phyloP scores from a whole-genome alignment of 2,329 filamentous ascomycete species.

The Cylindrodendrum hubeiense region DNA sequence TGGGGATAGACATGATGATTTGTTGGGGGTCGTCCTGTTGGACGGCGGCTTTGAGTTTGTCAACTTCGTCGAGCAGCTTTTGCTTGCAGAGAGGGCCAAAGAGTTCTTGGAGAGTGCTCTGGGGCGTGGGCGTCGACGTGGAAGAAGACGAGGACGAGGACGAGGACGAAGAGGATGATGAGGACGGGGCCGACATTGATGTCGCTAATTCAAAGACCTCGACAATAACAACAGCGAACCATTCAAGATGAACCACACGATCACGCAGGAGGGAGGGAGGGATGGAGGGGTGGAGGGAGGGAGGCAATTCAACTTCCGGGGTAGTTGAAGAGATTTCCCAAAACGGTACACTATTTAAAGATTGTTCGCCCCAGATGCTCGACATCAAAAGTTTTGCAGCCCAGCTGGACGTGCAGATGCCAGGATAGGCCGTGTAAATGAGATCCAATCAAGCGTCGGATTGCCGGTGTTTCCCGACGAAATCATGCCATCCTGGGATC shows the following conservation, averaged over 20 bases:
- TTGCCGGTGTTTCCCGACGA: slow-evolving; percentile 43
- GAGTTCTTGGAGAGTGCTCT: slow-evolving; percentile 39
- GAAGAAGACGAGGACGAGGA: slow-evolving; percentile 28
- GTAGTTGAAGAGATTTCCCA: slow-evolving; percentile 31
- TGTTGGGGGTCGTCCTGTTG: slow-evolving; percentile 42
- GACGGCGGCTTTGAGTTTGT: slow-evolving; percentile 42
- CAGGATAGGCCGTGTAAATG: slow-evolving; percentile 30
- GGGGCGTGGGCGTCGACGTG: slow-evolving; percentile 24
- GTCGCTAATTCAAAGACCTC: slow-evolving; percentile 6
- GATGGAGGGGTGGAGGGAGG: slow-evolving; percentile 5
- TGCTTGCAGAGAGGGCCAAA: slow-evolving; percentile 40
- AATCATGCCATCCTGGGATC: slow-evolving; percentile 45
- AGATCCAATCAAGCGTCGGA: slow-evolving; percentile 21
- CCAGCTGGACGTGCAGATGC: slow-evolving; percentile 21
- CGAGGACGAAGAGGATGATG: slow-evolving; percentile 26
- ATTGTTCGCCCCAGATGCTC: slow-evolving; percentile 22
- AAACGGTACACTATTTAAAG: slow-evolving; percentile 28
- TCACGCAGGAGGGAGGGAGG: slow-evolving; percentile 24
- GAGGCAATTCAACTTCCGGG: slow-evolving; percentile 31
- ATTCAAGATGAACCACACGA: slow-evolving; percentile 23
- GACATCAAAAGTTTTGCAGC: slow-evolving; percentile 20
- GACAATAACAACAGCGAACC: slow-evolving; percentile 27
- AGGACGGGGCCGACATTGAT: slow-evolving; percentile 37
- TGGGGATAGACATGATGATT: slow-evolving; percentile 46
- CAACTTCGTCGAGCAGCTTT: slow-evolving; percentile 41